Base-by-base conservation (phyloP, 768 basidiomycete species). In the Auricularia sp. region DNA sequence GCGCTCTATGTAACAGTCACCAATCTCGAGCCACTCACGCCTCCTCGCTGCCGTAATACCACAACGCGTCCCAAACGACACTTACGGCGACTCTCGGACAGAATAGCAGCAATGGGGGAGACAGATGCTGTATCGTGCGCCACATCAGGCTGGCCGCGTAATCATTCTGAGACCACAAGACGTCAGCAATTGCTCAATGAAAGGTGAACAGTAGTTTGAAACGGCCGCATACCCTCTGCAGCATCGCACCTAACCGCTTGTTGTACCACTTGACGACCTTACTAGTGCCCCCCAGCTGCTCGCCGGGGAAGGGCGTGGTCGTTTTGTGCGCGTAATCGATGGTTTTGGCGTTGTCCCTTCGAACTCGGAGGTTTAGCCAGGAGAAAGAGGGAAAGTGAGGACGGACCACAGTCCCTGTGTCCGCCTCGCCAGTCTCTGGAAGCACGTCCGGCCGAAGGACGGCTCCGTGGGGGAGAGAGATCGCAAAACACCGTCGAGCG, bases 141-240 rank as follows among this genome's bases (percentile, higher is more conserved):
- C 67, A 72, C 35, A 69, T 21, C 11, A 65, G 67, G 21, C 61
- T n/a, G 3, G 18, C 62, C 1, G 65, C 69, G 5, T 66, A 21
- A 1, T 68, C 65, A 44, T 72, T 69, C 39, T 42, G 39, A 7
- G 39, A 29, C 29, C 39, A 42, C 39, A 14, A 42, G 13, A 42
- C 29, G 39, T 42, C 39, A 42, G 39, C 2, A 29, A 29, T 29
- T 29, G 2, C 29, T 29, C 29, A 29, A 0, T 42, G 39, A 42
- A 42, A 7, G 39, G 13, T 42, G 39, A 7, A 39, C 39, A 39
- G 29, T 42, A 7, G 39, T 42, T 0, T 8, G 3, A 42, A 42
- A 42, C 39, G 39, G 39, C 13, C 39, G 39, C 29, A 29, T 42
- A 42, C 39, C 11, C 24, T 6, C 24, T 59, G 16, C 6, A 35